A percentile compares a stretch with the other conserved stretches of the same genome.
Conservation (phyloP, 2,329 filamentous ascomycete genomes). For the Colletotrichum gigasporum region DNA sequence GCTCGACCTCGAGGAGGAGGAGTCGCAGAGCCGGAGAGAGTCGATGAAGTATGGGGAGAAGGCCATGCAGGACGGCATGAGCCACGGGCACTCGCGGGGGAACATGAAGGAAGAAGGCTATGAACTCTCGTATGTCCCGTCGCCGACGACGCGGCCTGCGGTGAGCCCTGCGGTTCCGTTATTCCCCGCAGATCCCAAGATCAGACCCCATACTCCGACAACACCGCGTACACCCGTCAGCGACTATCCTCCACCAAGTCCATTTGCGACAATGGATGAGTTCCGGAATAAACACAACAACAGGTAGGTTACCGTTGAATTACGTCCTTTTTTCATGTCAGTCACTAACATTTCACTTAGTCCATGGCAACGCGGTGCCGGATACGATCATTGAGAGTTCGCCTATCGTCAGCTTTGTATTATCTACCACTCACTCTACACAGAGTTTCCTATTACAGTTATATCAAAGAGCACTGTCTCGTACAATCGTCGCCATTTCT, state of each 20-base stretch:
- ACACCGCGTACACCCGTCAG: background rate
- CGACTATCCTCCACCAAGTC: slow-evolving; percentile 14
- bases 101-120: too few relatives aligned
- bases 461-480: slow-evolving; percentile 1
- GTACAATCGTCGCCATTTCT: too few relatives aligned
- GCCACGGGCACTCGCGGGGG: background rate
- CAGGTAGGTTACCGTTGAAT: background rate
- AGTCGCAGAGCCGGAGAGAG: slow-evolving; percentile 37
- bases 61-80: slow-evolving; percentile 18
- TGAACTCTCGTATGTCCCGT: slow-evolving; percentile 20
- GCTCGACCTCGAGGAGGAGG: slow-evolving; percentile 52
- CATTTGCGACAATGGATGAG: slow-evolving; percentile 21
- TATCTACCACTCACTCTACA: background rate
- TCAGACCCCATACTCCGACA: slow-evolving; percentile 6
- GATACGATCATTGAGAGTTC: slow-evolving; percentile 18
- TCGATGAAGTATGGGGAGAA: slow-evolving; percentile 22
- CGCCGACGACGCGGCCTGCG: slow-evolving; percentile 8
- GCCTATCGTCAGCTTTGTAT: background rate
- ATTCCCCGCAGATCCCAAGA: slow-evolving; percentile 20
- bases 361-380: slow-evolving; percentile 29
- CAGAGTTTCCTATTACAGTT: background rate
- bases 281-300: slow-evolving; percentile 23
- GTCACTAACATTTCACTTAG: background rate
- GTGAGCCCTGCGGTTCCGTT: slow-evolving; percentile 23
- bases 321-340: too few relatives aligned